phyloP scores from a whole-genome alignment of 2,329 filamentous ascomycete species.

The Sphaerulina populicola region DNA sequence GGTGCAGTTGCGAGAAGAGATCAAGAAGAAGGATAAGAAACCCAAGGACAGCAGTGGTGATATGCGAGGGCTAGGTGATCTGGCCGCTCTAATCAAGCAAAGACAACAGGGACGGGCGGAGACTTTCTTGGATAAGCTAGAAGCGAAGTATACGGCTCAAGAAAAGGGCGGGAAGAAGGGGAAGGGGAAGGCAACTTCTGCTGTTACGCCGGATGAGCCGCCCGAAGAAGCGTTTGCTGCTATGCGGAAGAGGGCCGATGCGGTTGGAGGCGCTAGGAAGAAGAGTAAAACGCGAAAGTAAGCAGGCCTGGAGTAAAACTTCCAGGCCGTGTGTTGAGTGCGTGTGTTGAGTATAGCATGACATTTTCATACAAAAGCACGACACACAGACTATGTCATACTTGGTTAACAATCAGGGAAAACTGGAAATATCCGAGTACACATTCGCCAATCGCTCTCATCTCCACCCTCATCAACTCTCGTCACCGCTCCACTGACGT shows the following conservation, averaged over 20 bases:
- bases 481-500: too few species aligned
- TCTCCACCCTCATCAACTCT: too few species aligned
- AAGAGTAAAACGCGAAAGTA: slow-evolving; percentile 2
- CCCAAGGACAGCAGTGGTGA: slow-evolving; percentile 26
- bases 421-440: too few species aligned
- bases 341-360: too few species aligned
- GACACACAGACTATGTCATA: too few species aligned
- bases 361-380: too few species aligned
- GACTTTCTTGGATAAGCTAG: slow-evolving; percentile 62
- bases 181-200: slow-evolving; percentile 36
- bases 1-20: slow-evolving; percentile 61
- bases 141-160: slow-evolving; percentile 59
- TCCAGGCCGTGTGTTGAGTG: too few species aligned
- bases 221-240: slow-evolving; percentile 55
- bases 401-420: too few species aligned
- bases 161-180: slow-evolving; percentile 46
- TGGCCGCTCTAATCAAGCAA: slow-evolving; percentile 67
- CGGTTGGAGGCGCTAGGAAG: slow-evolving; percentile 4
- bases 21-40: slow-evolving; percentile 49
- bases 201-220: slow-evolving; percentile 44
- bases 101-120: slow-evolving; percentile 56
- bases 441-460: too few species aligned
- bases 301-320: too few species aligned
- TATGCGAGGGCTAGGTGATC: slow-evolving; percentile 33
- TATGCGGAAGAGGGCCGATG: slow-evolving; percentile 30